A percentile compares a stretch with the other conserved stretches of the same genome.
phyloP scores from a whole-genome alignment of 768 basidiomycete species.

The Chlorophyllum brunneum region DNA sequence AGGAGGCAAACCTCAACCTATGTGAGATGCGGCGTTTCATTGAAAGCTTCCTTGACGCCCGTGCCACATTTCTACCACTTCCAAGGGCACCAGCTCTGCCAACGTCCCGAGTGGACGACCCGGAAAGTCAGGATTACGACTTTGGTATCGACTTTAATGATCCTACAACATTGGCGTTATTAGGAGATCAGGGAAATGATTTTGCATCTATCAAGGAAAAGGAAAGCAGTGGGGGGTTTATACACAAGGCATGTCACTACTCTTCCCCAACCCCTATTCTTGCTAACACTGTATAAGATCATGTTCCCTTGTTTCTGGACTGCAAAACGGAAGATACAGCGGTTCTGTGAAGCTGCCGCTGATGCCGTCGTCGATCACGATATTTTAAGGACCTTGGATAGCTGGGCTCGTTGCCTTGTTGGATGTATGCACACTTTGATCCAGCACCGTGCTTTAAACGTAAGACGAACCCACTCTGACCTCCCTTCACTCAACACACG shows the following conservation, averaged over 20 bases:
- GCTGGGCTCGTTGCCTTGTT: slow-evolving; percentile 7
- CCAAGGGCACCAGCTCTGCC: slow-evolving; percentile 1
- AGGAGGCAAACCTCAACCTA: slow-evolving; percentile 5
- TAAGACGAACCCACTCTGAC: neutral
- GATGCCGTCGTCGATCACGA: neutral
- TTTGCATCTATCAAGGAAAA: slow-evolving; percentile 5
- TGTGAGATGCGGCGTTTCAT: slow-evolving; percentile 10
- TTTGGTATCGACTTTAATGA: slow-evolving; percentile 10
- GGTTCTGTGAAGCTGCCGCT: slow-evolving; percentile 8
- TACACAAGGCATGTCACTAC: neutral
- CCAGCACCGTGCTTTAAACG: slow-evolving; percentile 1
- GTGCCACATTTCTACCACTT: neutral
- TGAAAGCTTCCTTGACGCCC: slow-evolving; percentile 8
- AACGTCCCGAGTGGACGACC: neutral
- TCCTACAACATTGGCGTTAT: slow-evolving; percentile 1
- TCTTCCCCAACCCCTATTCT: neutral
- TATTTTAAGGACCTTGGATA: slow-evolving; percentile 5
- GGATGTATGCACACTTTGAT: slow-evolving; percentile 11
- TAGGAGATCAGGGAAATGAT: neutral
- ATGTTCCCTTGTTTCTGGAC: slow-evolving; percentile 10
- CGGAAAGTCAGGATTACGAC: slow-evolving; percentile 12
- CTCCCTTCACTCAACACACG: neutral
- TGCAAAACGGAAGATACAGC: slow-evolving; percentile 2
- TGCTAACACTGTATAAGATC: neutral
- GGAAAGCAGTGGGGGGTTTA: slow-evolving; percentile 1